Conservation (phyloP, 2,329 filamentous ascomycete species). For the Coniochaeta sp. region DNA sequence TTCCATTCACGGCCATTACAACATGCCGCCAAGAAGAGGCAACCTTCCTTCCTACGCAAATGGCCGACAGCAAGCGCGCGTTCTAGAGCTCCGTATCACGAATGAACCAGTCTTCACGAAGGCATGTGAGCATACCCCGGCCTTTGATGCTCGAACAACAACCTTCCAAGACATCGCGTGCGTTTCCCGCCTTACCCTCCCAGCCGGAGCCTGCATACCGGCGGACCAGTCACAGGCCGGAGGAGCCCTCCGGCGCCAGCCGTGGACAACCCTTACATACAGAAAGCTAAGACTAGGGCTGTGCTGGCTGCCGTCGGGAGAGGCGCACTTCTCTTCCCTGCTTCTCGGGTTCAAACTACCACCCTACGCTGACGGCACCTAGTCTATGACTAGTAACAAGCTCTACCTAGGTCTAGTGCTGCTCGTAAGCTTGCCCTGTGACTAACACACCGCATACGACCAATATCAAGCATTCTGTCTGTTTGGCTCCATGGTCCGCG, state of each 20-base stretch:
- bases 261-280: neutral
- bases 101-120: neutral
- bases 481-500: neutral
- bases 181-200: neutral
- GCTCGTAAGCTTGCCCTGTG: neutral
- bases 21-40: neutral
- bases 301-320: neutral
- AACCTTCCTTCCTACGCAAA: neutral
- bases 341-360: neutral
- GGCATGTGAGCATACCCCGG: neutral
- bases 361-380: too few relatives aligned
- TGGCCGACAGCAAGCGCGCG: neutral
- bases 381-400: too few relatives aligned
- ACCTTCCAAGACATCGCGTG: too few relatives aligned
- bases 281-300: neutral
- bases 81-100: neutral
- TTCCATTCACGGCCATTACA: too few relatives aligned
- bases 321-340: neutral
- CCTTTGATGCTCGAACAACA: neutral
- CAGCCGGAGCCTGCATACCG: neutral
- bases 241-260: neutral
- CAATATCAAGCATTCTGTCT: neutral
- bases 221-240: neutral
- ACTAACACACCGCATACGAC: neutral
- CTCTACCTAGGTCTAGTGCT: neutral